Percentiles rank a stretch among this genome's conserved stretches.
Evolutionary conservation across 257 asterid species (phyloP).

Genomic region (Gentiana dahurica): DNA sequence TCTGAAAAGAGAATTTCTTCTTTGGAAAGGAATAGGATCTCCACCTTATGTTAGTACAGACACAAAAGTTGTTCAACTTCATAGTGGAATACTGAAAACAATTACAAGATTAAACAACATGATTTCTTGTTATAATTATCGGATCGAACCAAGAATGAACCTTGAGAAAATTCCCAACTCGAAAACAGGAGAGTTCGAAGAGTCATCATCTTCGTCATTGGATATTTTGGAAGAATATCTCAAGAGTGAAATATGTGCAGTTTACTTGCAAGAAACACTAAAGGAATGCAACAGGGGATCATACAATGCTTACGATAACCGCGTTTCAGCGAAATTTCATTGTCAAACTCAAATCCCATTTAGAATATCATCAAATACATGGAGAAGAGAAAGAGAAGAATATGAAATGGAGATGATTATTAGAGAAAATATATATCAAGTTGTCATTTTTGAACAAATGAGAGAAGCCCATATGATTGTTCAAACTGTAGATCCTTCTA

Average conservation of each 20-base stretch:
- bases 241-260: constrained; percentile 4
- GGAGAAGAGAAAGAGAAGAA: constrained; percentile 25
- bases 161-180: too few relatives aligned
- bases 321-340: constrained; percentile 4
- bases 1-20: constrained; percentile 14
- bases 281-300: not conserved
- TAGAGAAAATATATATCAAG: constrained; percentile 27
- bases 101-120: constrained; percentile 30
- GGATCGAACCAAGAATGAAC: constrained; percentile 5
- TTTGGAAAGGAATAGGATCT: constrained; percentile 13
- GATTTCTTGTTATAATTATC: constrained; percentile 11
- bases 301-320: not conserved
- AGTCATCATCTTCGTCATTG: not conserved
- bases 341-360: not conserved
- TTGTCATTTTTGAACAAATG: constrained; percentile 20
- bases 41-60: constrained; percentile 11
- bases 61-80: constrained; percentile 18
- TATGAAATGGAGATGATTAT: constrained; percentile 18
- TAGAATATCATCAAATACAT: constrained; percentile 22
- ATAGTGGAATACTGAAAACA: constrained; percentile 23
- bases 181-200: not conserved
- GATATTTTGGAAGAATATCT: not conserved
- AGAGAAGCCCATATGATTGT: constrained; percentile 16
- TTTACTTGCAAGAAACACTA: constrained; percentile 1
- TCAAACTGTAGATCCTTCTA: constrained; percentile 3